Conservation (phyloP, 352 stramenopile genomes). For the Phytophthora lateralis region DNA sequence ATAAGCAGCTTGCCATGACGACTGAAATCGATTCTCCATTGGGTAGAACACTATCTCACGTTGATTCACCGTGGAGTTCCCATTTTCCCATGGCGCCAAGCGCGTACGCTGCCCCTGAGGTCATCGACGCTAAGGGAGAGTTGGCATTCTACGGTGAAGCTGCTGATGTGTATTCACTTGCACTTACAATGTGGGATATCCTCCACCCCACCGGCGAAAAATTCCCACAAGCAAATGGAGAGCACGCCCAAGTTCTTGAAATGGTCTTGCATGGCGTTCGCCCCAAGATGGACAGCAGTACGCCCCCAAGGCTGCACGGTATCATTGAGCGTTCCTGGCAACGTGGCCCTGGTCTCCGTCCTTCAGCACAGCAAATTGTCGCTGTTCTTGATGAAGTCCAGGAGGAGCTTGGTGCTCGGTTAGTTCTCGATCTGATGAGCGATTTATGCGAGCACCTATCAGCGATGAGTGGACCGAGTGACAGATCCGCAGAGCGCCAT, state of each 20-base stretch:
- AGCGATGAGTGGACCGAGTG: constrained; percentile 2
- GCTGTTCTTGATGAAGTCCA: constrained; percentile 34
- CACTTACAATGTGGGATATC: constrained; percentile 71
- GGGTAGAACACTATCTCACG: constrained; percentile 8
- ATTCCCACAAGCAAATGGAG: constrained; percentile 35
- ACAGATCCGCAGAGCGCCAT: constrained; percentile 1
- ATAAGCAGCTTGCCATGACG: constrained; percentile 4
- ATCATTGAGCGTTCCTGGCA: constrained; percentile 45
- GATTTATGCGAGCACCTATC: constrained; percentile 14
- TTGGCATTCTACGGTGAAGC: constrained; percentile 44
- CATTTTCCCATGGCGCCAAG: constrained; percentile 16
- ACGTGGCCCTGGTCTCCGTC: constrained; percentile 30
- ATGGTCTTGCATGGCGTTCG: constrained; percentile 44
- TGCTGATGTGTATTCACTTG: constrained; percentile 63
- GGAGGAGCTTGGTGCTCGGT: constrained; percentile 34
- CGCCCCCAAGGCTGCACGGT: constrained; percentile 16
- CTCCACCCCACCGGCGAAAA: constrained; percentile 45
- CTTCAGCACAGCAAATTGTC: constrained; percentile 39
- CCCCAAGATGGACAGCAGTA: constrained; percentile 33
- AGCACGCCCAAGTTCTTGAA: constrained; percentile 48
- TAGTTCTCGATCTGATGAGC: constrained; percentile 29
- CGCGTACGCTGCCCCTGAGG: constrained; percentile 68
- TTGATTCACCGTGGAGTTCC: constrained; percentile 17
- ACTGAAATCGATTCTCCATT: constrained; percentile 11
- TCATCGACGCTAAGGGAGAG: constrained; percentile 44